Evolutionary conservation across 352 stramenopile genomes (phyloP).

Genomic region (Pythium dissotocum): DNA sequence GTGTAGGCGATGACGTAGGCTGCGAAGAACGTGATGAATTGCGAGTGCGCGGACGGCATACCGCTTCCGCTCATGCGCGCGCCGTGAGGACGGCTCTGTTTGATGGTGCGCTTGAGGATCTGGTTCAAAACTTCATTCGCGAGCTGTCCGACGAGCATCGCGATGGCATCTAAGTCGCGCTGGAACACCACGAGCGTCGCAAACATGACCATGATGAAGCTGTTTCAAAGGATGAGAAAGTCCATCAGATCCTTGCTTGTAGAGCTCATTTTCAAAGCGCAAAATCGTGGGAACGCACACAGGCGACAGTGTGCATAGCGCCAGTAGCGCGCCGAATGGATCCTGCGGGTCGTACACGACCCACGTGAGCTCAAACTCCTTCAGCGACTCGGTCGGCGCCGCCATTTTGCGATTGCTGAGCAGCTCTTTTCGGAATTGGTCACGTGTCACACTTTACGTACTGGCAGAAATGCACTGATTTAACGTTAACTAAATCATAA

Average conservation of each 20-base stretch:
- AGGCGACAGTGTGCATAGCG: slow-evolving; percentile 75
- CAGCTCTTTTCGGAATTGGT: neutral
- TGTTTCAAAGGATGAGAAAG: slow-evolving; percentile 22
- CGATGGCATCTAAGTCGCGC: slow-evolving; percentile 75
- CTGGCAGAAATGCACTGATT: neutral
- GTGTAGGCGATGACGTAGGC: slow-evolving; percentile 75
- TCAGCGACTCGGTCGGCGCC: slow-evolving; percentile 30
- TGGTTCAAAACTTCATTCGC: slow-evolving; percentile 77
- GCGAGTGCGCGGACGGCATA: slow-evolving; percentile 81
- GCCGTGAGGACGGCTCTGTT: slow-evolving; percentile 63
- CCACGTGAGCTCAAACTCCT: slow-evolving; percentile 84
- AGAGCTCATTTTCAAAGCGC: neutral
- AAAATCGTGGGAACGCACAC: slow-evolving; percentile 40
- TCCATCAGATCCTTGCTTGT: neutral
- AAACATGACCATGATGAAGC: slow-evolving; percentile 87
- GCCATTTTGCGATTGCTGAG: neutral
- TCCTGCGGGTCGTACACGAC: slow-evolving; percentile 81
- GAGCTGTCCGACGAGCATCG: slow-evolving; percentile 72
- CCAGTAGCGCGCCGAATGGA: slow-evolving; percentile 60
- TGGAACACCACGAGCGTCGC: slow-evolving; percentile 74
- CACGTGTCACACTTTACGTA: slow-evolving; percentile 6
- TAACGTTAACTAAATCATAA: neutral
- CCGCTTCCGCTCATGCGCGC: slow-evolving; percentile 63
- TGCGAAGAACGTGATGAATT: slow-evolving; percentile 84
- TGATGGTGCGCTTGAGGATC: slow-evolving; percentile 76